Evolutionary conservation across 2,329 filamentous ascomycete species (phyloP), one percentile per base, ranked within the genome.

Genomic region (Monosporascus ibericus): DNA sequence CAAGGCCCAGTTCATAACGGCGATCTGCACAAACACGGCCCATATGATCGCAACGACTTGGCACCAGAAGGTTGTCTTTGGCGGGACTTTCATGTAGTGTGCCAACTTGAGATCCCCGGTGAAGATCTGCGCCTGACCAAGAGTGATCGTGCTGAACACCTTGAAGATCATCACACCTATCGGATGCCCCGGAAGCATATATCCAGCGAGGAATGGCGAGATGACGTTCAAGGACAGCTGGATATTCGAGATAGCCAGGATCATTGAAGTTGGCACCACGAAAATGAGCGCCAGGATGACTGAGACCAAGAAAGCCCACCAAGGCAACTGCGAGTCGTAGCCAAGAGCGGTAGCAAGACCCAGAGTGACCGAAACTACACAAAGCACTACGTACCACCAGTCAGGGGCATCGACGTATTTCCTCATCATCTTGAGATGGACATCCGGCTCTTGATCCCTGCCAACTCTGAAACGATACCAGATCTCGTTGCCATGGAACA

Each of bases 81-180:
- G 78, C 0, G 77, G 68, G 4, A 71, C 55, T 55, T 71, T 70
- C 66, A 71, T 70, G 46, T 72, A 72, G 50, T 71, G 69, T 4
- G 64, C 69, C 49, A 70, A 37, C 58, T 72, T 72, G 22, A 72
- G 55, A 50, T 72, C 69, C 3, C 56, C 56, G 24, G 60, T 63
- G 52, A 69, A 71, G 14, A 59, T 58, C 52, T 69, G 68, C 15
- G 67, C 69, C 49, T 72, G 69, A 6, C 65, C 65, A n/a, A 72
- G 61, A 1, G 65, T 65, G 36, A 71, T 70, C 8, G 66, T 67
- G 30, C 66, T 68, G 55, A 74, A 80, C 1, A 77, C 77, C 60
- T 80, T 80, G 69, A 81, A 80, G 50, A 80, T 66, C 77, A 82
- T 81, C 62, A 80, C 75, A 3, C 72, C 78, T 51, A 81, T 74